Base-by-base conservation (phyloP, 179 eudicot genomes). In the Vitellaria paradoxa region DNA sequence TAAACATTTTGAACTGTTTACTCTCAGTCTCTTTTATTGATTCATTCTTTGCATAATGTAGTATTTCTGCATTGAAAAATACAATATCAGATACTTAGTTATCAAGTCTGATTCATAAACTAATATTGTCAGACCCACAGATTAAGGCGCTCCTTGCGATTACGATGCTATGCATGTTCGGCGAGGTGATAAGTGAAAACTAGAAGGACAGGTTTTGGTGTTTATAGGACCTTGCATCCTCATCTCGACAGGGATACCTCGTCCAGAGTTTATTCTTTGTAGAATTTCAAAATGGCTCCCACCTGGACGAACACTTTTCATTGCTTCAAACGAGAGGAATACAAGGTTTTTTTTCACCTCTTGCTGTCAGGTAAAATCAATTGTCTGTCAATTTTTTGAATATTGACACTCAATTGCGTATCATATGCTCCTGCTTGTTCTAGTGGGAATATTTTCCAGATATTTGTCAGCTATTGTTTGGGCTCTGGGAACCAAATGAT, bases 141-240 rank as follows among this genome's bases (percentile, higher is more conserved):
- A 87, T 95, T 79, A 93, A 89, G 84, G 84, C 81, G 52, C 84
- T 82, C 76, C 99, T 95, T 73, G 96, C 56, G 98, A 93, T 82
- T 95, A 95, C 69, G 99, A 91, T 89, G 99, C 99, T 76, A 84
- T 93, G 20, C 99, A 95, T 89, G 99, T 95, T 70, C 93, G 99
- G 3, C 89, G 99, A 60, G 99, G 99, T 73, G 99, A 95, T 85
- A 89, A 76, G 65, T 95, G 71, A 95, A 93, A 83, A 93, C 92
- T 42, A 88, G 77, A 95, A 88, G 85, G 99, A 95, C 81, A 85
- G 97, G 52, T 86, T 83, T 83, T 82, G 99, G 99, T 20, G 93
- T 89, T 72, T 88, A 73, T 8, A 84, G 97, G 74, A 86, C 83
- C 73, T 71, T 84, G 50, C 99, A 95, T 84, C 99, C 99, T 79